These are phyloP conservation scores for Tricholoma sp. DNA, from an alignment of 768 basidiomycete species.

Conservation along the genomic window DNA sequence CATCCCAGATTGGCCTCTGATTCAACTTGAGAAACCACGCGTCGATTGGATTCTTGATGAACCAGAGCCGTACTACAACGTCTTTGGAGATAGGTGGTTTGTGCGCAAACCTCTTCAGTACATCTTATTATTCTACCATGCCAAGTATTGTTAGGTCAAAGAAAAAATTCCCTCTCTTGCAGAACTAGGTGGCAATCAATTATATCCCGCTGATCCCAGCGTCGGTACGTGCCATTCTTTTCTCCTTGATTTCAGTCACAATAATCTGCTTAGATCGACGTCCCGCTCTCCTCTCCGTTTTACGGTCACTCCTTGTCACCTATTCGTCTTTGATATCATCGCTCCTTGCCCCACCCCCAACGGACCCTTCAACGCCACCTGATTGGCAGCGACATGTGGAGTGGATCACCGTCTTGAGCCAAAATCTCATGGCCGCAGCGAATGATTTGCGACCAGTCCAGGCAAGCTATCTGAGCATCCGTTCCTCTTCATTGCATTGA, in stretches of 20 bases:
- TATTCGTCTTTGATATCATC: constrained; percentile 72
- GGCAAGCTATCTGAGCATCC: constrained; percentile 30
- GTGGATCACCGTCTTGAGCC: constrained; percentile 75
- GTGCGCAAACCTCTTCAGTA: constrained; percentile 41
- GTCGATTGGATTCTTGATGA: constrained; percentile 90
- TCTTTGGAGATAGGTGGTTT: constrained; percentile 89
- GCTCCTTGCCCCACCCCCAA: constrained; percentile 60
- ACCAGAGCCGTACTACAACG: constrained; percentile 63
- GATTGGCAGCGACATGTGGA: constrained; percentile 75
- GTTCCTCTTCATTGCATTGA: background rate
- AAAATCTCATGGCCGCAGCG: constrained; percentile 86
- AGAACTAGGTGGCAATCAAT: constrained; percentile 73
- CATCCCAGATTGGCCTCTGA: constrained; percentile 73
- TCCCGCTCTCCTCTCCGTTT: constrained; percentile 63
- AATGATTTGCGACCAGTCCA: constrained; percentile 89
- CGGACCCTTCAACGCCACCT: constrained; percentile 41
- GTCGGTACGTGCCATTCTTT: constrained; percentile 41
- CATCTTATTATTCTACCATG: constrained; percentile 9
- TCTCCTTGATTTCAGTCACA: background rate
- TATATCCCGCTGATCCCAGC: constrained; percentile 71
- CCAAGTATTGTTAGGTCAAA: constrained; percentile 51
- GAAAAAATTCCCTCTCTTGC: constrained; percentile 79
- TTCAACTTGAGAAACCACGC: constrained; percentile 77
- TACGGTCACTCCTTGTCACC: constrained; percentile 74
- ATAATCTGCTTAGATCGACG: constrained; percentile 54